Conservation (phyloP, 257 asterid genomes). For the Handroanthus guayacan region DNA sequence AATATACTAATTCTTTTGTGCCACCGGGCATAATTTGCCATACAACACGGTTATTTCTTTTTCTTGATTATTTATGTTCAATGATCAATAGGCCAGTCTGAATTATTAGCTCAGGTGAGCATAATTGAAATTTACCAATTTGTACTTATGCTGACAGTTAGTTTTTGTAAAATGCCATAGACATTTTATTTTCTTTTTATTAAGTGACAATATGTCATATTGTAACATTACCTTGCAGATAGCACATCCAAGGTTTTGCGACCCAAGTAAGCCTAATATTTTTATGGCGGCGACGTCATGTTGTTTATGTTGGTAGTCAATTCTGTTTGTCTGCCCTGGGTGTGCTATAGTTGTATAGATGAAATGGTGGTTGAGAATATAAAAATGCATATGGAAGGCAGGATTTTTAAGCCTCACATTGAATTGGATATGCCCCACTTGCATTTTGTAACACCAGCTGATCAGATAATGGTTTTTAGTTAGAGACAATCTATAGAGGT, state of each 20-base stretch:
- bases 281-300: conserved; percentile 23
- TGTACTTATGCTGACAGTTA: background rate
- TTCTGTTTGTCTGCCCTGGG: conserved; percentile 23
- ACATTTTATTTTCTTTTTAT: background rate
- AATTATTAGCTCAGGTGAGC: background rate
- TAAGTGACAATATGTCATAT: conserved; percentile 1
- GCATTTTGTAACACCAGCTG: conserved; percentile 34
- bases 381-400: conserved; percentile 8
- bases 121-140: background rate
- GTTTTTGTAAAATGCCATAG: background rate
- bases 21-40: conserved; percentile 18
- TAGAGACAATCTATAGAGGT: conserved; percentile 45
- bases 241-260: conserved; percentile 17
- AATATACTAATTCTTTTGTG: conserved; percentile 16
- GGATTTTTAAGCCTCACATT: conserved; percentile 17
- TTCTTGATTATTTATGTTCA: background rate
- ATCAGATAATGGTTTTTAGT: conserved; percentile 46
- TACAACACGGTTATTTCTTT: background rate
- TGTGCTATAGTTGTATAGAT: background rate
- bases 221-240: conserved; percentile 9
- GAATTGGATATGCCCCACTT: conserved; percentile 36
- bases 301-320: conserved; percentile 6
- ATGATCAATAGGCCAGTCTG: conserved; percentile 5
- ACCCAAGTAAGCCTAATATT: conserved; percentile 3
- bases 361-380: background rate